Conservation (phyloP, 495 filamentous ascomycete species). For the Talaromyces trachyspermus region DNA sequence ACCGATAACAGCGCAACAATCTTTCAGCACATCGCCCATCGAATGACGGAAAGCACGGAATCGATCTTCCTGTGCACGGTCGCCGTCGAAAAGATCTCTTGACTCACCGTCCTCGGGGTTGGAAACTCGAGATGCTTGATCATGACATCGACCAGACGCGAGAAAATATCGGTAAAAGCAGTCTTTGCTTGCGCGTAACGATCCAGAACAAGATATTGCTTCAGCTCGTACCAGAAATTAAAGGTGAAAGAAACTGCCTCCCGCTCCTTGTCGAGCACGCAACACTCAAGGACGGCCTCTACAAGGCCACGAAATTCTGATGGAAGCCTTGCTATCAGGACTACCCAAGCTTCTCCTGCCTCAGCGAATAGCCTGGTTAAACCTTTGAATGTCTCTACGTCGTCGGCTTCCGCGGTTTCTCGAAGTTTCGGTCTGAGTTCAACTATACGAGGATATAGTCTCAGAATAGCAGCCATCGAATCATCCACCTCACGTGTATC, state of each 20-base stretch:
- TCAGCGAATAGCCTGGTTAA: constrained; percentile 86
- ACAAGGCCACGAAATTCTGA: constrained; percentile 77
- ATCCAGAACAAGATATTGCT: constrained; percentile 88
- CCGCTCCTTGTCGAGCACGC: constrained; percentile 73
- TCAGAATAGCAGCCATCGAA: constrained; percentile 69
- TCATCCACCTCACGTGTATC: constrained; percentile 89
- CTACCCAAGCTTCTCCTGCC: constrained; percentile 88
- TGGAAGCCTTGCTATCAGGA: constrained; percentile 80
- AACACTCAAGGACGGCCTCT: constrained; percentile 84
- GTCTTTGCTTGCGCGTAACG: constrained; percentile 76
- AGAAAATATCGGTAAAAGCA: constrained; percentile 69
- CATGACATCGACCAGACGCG: constrained; percentile 86
- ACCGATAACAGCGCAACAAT: constrained; percentile 92
- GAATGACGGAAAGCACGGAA: constrained; percentile 93
- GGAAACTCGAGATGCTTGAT: constrained; percentile 88
- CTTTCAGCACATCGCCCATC: constrained; percentile 98
- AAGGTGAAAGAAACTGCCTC: constrained; percentile 90
- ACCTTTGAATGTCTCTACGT: constrained; percentile 81
- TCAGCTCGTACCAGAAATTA: constrained; percentile 96
- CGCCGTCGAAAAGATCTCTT: constrained; percentile 85
- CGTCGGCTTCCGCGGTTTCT: constrained; percentile 67
- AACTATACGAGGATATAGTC: constrained; percentile 77
- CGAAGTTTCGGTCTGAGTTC: constrained; percentile 71
- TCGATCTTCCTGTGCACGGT: constrained; percentile 92
- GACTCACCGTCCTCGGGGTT: constrained; percentile 64